These are phyloP conservation scores for Colletotrichum orchidophilum DNA, from an alignment of 2,329 filamentous ascomycete species.

Conservation along the genomic window DNA sequence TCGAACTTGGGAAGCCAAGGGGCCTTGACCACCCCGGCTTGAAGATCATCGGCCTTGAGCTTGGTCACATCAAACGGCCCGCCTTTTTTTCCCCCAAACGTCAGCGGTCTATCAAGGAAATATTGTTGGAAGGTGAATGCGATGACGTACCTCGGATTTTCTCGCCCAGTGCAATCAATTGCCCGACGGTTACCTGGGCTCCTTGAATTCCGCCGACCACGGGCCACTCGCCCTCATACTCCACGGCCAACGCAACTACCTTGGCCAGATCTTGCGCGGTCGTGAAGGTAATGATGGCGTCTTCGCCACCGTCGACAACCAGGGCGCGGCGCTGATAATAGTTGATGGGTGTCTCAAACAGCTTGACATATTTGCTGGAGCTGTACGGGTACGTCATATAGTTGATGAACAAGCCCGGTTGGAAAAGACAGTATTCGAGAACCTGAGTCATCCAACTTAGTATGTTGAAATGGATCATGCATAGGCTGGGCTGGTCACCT, in stretches of 20 bases:
- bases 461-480: background rate
- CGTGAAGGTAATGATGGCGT: slow-evolving; percentile 54
- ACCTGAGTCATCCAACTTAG: slow-evolving; percentile 46
- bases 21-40: slow-evolving; percentile 49
- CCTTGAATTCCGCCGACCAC: slow-evolving; percentile 51
- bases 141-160: slow-evolving; percentile 50
- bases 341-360: slow-evolving; percentile 49
- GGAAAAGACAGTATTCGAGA: slow-evolving; percentile 66
- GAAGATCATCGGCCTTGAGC: slow-evolving; percentile 57
- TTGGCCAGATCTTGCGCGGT: slow-evolving; percentile 53
- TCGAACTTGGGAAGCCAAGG: slow-evolving; percentile 50
- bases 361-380: slow-evolving; percentile 53
- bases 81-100: background rate
- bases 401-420: slow-evolving; percentile 63
- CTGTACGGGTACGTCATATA: slow-evolving; percentile 62
- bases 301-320: slow-evolving; percentile 51
- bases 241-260: slow-evolving; percentile 51
- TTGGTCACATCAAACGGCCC: slow-evolving; percentile 47
- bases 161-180: slow-evolving; percentile 51
- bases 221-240: slow-evolving; percentile 56
- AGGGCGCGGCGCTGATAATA: slow-evolving; percentile 53
- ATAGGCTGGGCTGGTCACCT: slow-evolving; percentile 40
- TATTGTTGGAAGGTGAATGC: background rate
- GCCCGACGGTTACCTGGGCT: slow-evolving; percentile 43
- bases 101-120: too few relatives aligned